Percentiles rank a stretch among this genome's conserved stretches.
Conservation (phyloP, 306 rosid genomes). For the Lupinus albus region DNA sequence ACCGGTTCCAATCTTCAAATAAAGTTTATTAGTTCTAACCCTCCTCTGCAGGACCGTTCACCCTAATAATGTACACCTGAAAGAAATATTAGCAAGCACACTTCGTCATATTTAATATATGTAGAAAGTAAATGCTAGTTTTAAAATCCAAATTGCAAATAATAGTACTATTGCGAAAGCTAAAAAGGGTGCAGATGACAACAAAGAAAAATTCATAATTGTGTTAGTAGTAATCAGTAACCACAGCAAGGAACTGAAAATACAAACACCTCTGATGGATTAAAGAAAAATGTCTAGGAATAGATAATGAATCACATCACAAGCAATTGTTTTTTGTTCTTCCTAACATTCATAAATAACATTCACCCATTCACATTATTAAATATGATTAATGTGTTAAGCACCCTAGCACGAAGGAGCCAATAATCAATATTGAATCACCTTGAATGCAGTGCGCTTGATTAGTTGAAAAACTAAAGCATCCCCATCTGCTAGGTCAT, state of each 20-base stretch:
- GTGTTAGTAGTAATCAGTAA: slow-evolving; percentile 9
- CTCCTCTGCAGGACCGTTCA: slow-evolving; percentile 40
- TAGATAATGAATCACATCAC: slow-evolving; percentile 7
- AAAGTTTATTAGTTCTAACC: not conserved
- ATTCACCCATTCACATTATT: not conserved
- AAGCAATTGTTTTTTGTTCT: not conserved
- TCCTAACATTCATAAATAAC: slow-evolving; percentile 25
- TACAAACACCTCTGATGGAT: not conserved
- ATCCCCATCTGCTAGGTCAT: slow-evolving; percentile 73
- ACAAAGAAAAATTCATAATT: too few species aligned
- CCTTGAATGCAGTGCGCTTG: slow-evolving; percentile 68
- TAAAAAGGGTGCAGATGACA: too few species aligned
- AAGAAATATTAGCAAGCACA: not conserved
- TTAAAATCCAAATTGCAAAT: not conserved
- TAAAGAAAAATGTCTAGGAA: not conserved
- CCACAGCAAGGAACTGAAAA: slow-evolving; percentile 24
- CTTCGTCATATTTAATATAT: not conserved
- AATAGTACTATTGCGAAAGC: not conserved
- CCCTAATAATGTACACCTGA: slow-evolving; percentile 34
- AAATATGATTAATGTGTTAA: slow-evolving; percentile 22
- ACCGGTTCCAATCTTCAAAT: slow-evolving; percentile 18
- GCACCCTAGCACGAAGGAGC: slow-evolving; percentile 11
- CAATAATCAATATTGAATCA: slow-evolving; percentile 43
- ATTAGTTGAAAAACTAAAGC: slow-evolving; percentile 74
- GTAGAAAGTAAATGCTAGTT: not conserved